A percentile compares a stretch with the other conserved stretches of the same genome.
phyloP scores from a whole-genome alignment of 371 early-diverging fungal species.

The Mucor saturninus region DNA sequence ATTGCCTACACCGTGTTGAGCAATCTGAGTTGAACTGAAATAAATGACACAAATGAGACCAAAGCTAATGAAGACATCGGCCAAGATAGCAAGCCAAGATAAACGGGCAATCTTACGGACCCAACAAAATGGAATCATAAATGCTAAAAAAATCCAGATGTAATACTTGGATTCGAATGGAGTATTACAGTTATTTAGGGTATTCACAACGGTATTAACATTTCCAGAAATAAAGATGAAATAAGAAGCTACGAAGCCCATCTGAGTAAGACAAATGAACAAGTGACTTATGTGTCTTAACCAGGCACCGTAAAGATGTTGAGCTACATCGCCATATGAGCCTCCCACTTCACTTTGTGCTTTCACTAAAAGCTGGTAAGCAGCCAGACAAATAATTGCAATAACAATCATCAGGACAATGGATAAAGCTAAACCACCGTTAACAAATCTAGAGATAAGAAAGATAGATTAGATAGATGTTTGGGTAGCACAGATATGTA shows the following conservation, averaged over 20 bases:
- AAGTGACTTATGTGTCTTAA: slow-evolving; percentile 65
- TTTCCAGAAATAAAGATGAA: slow-evolving; percentile 86
- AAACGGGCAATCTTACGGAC: slow-evolving; percentile 80
- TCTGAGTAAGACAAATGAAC: slow-evolving; percentile 78
- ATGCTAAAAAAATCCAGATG: slow-evolving; percentile 69
- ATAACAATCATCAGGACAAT: slow-evolving; percentile 41
- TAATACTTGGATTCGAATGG: slow-evolving; percentile 60
- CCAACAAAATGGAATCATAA: slow-evolving; percentile 80
- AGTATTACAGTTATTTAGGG: slow-evolving; percentile 61
- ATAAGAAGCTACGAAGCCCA: slow-evolving; percentile 85
- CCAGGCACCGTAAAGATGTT: slow-evolving; percentile 68
- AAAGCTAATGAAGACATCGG: slow-evolving; percentile 79
- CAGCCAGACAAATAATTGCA: slow-evolving; percentile 32
- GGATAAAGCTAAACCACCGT: slow-evolving; percentile 46
- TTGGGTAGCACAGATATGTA: too few relatives aligned
- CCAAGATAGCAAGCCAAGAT: slow-evolving; percentile 70
- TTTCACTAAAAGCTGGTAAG: slow-evolving; percentile 40
- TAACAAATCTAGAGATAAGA: slow-evolving; percentile 39
- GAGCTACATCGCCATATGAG: slow-evolving; percentile 82
- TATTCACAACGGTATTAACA: slow-evolving; percentile 67
- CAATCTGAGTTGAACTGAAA: slow-evolving; percentile 60
- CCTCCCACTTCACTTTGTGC: slow-evolving; percentile 58
- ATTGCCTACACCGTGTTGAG: slow-evolving; percentile 59
- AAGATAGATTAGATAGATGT: background rate
- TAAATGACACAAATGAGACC: slow-evolving; percentile 78